Conservation (phyloP, 129 eudicot species). For the Flaveria brownii region DNA sequence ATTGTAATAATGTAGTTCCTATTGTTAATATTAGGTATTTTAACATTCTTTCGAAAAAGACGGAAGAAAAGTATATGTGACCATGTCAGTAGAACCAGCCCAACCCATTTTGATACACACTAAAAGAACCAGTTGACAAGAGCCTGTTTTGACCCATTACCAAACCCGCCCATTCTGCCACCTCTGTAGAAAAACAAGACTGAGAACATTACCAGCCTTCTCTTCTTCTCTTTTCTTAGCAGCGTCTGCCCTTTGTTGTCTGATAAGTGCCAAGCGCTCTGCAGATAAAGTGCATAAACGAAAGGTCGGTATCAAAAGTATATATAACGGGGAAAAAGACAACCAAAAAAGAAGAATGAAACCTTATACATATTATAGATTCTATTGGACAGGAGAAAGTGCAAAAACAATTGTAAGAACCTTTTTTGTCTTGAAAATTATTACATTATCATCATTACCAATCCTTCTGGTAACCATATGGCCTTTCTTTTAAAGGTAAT, state of each 20-base stretch:
- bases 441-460: too few relatives aligned
- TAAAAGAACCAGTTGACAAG: too few relatives aligned
- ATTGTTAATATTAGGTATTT: neutral
- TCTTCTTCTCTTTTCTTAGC: conserved; percentile 91
- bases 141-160: neutral
- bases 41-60: too few relatives aligned
- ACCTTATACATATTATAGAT: neutral
- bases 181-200: neutral
- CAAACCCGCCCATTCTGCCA: neutral
- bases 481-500: neutral
- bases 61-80: too few relatives aligned
- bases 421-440: neutral
- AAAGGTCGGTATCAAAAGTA: neutral
- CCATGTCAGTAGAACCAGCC: neutral
- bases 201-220: conserved; percentile 66
- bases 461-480: neutral
- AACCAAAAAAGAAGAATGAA: neutral
- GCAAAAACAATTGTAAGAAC: neutral
- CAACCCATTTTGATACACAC: neutral
- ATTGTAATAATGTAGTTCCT: too few relatives aligned
- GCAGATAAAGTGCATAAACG: conserved; percentile 25
- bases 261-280: conserved; percentile 84
- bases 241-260: conserved; percentile 93
- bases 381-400: neutral
- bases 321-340: neutral